Base-by-base conservation (phyloP, 2,329 filamentous ascomycete species). In the Elsinoe batatas region DNA sequence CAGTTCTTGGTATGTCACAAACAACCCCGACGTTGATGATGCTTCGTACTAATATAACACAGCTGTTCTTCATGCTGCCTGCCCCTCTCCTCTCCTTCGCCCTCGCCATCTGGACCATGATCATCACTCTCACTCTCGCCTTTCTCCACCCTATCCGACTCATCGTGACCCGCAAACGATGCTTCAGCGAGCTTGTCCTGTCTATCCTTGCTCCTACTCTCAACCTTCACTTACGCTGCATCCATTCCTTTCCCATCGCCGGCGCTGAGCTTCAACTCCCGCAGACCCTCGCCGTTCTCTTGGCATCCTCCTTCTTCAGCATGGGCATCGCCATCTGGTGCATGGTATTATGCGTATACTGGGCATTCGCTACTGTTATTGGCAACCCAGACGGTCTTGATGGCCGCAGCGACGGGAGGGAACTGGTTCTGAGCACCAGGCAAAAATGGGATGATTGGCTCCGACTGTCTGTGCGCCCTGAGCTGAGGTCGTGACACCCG, bases 361-460 rank as follows among this genome's bases (percentile, higher is more conserved):
- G 81, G 81, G 69, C 82, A 53, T 82, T 81, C 63, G 74, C 79
- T 20, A 75, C 76, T 62, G 78, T 83, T 10, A 69, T 84, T 49
- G 81, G 81, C 3, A 81, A 84, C 66, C 81, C 81, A 30, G 79
- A 81, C 55, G 75, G 77, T 22, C 72, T 71, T 58, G 78, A 80
- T 62, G 73, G 74, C 57, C 76, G 76, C 60, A 81, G 84, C 59
- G 81, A 84, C 60, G 81, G 81, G 11, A 72, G 76, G 54, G 78
- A 79, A 18, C 78, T 79, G 11, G 80, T 83, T 3, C 67, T 84
- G 2, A 75, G 75, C 3, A 75, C 84, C 32, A 69, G 79, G 57
- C 72, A 73, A 47, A 82, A 78, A 75, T 84, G 81, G 81, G 79
- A 82, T 62, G 70, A 70, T 46, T 83, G 79, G 77, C 69, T 84